Percentiles rank a stretch among this genome's conserved stretches.
Evolutionary conservation across 305 asterid genomes (phyloP).

Genomic region (Solanum chacoense): DNA sequence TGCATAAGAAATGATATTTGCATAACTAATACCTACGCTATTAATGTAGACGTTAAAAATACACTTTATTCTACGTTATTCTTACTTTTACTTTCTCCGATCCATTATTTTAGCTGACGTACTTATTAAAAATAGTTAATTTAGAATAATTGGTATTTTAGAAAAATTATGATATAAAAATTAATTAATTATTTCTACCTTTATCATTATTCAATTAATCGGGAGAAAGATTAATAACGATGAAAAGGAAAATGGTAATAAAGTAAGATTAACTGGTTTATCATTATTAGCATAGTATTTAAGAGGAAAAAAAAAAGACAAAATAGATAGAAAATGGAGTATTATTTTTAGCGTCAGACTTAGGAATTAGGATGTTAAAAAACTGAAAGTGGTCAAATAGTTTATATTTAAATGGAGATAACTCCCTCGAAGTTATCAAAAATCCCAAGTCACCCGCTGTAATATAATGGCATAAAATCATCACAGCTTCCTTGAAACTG

Average conservation of each 20-base stretch:
- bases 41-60: no score
- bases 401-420: not conserved
- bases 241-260: not conserved
- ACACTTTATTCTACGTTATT: not conserved
- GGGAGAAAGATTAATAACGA: not conserved
- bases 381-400: not conserved
- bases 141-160: not conserved
- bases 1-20: no score
- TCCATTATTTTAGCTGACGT: not conserved
- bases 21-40: no score
- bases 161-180: not conserved
- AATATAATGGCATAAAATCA: not conserved
- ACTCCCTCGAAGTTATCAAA: not conserved
- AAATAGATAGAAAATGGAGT: not conserved
- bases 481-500: not conserved
- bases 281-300: not conserved
- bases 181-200: not conserved
- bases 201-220: not conserved
- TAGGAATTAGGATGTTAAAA: not conserved
- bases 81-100: no score
- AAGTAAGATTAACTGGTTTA: not conserved
- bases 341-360: not conserved
- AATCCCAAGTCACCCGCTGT: not conserved
- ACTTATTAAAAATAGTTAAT: not conserved
- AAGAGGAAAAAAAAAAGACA: not conserved